Evolutionary conservation across 257 asterid genomes (phyloP).

Genomic region (Agastache rugosa): DNA sequence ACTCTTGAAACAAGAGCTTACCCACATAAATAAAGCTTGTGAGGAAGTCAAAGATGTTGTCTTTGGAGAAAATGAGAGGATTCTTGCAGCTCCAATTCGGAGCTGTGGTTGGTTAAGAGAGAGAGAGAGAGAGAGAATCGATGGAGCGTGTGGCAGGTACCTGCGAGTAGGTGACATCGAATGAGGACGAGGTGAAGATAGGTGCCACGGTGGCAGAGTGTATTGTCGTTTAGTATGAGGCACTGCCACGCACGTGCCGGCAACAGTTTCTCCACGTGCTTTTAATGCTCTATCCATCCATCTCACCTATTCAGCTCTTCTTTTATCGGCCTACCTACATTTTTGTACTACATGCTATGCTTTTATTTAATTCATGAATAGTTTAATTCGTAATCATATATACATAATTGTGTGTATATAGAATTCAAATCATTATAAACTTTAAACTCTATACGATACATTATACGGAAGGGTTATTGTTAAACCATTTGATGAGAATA

Average conservation of each 20-base stretch:
- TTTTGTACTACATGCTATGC: not conserved
- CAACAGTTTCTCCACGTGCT: slow-evolving; percentile 31
- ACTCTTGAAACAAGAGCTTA: slow-evolving; percentile 22
- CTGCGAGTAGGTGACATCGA: slow-evolving; percentile 29
- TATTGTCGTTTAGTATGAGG: slow-evolving; percentile 29
- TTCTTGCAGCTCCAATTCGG: not conserved
- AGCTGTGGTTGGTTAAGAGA: not conserved
- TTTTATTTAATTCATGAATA: too few relatives aligned
- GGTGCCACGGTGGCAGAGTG: slow-evolving; percentile 37
- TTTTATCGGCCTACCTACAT: not conserved
- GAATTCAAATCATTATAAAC: too few relatives aligned
- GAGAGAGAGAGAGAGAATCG: slow-evolving; percentile 26
- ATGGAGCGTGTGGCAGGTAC: slow-evolving; percentile 59
- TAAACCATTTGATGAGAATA: too few relatives aligned
- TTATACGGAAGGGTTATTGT: too few relatives aligned
- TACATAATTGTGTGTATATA: too few relatives aligned
- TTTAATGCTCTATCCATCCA: slow-evolving; percentile 30
- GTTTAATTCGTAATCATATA: too few relatives aligned
- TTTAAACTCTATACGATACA: too few relatives aligned
- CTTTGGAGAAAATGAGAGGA: slow-evolving; percentile 10
- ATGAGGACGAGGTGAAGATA: slow-evolving; percentile 13
- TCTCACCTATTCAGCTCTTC: not conserved
- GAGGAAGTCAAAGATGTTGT: slow-evolving; percentile 24
- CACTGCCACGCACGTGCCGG: slow-evolving; percentile 23
- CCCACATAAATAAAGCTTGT: not conserved